Base-by-base conservation (phyloP, 139 green algal genomes). In the Chlamydomonas incerta region DNA sequence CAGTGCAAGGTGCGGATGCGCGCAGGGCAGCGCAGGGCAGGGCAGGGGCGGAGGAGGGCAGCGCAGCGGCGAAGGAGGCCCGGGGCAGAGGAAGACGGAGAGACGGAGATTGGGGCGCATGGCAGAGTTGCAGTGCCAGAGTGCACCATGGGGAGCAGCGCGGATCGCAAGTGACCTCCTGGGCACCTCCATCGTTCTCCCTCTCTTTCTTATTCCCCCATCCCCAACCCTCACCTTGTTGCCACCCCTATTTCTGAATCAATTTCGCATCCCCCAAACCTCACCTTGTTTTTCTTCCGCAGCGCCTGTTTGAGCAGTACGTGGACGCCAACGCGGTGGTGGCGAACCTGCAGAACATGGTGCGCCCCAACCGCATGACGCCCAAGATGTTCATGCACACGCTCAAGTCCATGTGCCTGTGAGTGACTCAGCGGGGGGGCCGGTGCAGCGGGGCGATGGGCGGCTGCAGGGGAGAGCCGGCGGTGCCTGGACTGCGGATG, bases 361-460 rank as follows among this genome's bases (percentile, higher is more conserved):
- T 14, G 14, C 24, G 35, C 0, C 47, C 82, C 50, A 66, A 9
- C 34, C 65, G 71, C 62, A 76, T 98, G 58, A 98, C 97, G 34
- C 95, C 96, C 62, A 97, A 97, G 88, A 88, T 93, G 75, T 98
- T 98, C 86, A 85, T 90, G 81, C 87, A 98, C 88, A 84, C 77
- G 65, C 87, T 96, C 77, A 96, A 92, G 72, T 74, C 90, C 50
- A 90, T 91, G 50, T 97, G 95, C 90, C 65, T 20, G 74, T 77
- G 72, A 13, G 72, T 50, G n/a, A n/a, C n/a, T n/a, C n/a, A n/a
- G n/a, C n/a, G n/a, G n/a, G n/a, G n/a, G n/a, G n/a, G n/a, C n/a
- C n/a, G n/a, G n/a, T n/a, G n/a, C n/a, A n/a, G n/a, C n/a, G n/a
- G n/a, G n/a, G n/a, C n/a, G n/a, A n/a, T n/a, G n/a, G n/a, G n/a